Evolutionary conservation across 2,329 filamentous ascomycete genomes (phyloP).

Genomic region (Sordariomycetes sp.): DNA sequence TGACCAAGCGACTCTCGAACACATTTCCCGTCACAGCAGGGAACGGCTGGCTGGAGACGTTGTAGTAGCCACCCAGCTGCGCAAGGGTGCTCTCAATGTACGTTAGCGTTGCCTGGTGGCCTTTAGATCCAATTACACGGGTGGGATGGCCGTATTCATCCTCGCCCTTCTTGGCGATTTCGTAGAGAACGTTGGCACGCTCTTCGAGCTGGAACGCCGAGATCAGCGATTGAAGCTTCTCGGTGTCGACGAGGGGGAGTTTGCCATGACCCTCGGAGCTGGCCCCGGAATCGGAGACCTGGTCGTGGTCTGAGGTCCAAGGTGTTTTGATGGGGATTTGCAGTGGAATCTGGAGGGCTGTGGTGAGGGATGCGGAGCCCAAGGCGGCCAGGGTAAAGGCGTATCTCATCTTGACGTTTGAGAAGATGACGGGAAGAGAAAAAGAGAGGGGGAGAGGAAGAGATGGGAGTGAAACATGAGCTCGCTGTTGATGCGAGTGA

Average conservation of each 20-base stretch:
- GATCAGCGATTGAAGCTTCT: conserved; percentile 49
- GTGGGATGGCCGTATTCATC: conserved; percentile 60
- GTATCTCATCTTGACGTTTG: conserved; percentile 1
- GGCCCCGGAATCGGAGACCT: conserved; percentile 5
- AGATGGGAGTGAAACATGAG: neutral
- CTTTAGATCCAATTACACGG: conserved; percentile 59
- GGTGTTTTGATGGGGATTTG: conserved; percentile 3
- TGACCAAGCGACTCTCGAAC: conserved; percentile 46
- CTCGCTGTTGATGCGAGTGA: too few relatives aligned
- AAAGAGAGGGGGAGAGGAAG: neutral
- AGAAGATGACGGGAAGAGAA: too few relatives aligned
- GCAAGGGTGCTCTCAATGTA: conserved; percentile 51
- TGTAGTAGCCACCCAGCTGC: conserved; percentile 51
- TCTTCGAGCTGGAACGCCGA: conserved; percentile 43
- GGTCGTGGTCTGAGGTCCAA: neutral
- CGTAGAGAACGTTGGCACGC: conserved; percentile 52
- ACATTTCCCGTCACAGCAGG: conserved; percentile 52
- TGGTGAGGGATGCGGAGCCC: conserved; percentile 3
- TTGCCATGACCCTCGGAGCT: too few relatives aligned
- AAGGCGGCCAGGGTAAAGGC: conserved; percentile 3
- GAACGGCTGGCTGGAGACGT: conserved; percentile 53
- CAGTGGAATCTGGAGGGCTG: conserved; percentile 8
- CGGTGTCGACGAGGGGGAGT: conserved; percentile 37
- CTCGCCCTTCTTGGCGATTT: conserved; percentile 49
- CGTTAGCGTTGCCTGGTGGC: conserved; percentile 54